phyloP scores from a whole-genome alignment of 306 rosid genomes.

The Sophora flavescens region DNA sequence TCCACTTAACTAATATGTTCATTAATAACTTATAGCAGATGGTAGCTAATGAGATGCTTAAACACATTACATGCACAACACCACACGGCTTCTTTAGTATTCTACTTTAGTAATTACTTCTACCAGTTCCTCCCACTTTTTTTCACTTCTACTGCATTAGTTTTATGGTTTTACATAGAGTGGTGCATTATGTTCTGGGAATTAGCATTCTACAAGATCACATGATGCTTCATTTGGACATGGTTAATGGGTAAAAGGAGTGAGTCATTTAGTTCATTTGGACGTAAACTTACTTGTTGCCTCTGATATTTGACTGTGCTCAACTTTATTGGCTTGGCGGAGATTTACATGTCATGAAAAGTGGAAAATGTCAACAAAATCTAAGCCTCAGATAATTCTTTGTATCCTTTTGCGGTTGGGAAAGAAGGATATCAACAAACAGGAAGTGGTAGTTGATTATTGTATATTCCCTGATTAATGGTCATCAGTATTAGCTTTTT shows the following conservation, averaged over 20 bases:
- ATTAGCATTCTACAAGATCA: slow-evolving; percentile 25
- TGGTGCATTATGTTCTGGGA: slow-evolving; percentile 21
- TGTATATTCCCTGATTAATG: not conserved
- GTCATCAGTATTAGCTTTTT: slow-evolving; percentile 9
- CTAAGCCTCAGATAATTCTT: not conserved
- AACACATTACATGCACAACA: not conserved
- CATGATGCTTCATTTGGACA: slow-evolving; percentile 22
- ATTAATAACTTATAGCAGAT: slow-evolving; percentile 14
- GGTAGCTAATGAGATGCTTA: slow-evolving; percentile 29
- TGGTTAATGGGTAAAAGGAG: not conserved
- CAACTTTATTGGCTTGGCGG: not conserved
- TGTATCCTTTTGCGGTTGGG: not conserved
- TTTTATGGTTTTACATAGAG: not conserved
- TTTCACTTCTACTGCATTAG: not conserved
- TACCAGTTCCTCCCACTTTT: not conserved
- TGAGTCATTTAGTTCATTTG: not conserved
- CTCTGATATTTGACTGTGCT: not conserved
- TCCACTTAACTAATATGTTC: slow-evolving; percentile 2
- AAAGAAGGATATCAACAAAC: slow-evolving; percentile 26
- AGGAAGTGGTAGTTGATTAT: slow-evolving; percentile 5
- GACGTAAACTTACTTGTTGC: slow-evolving; percentile 1
- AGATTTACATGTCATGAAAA: not conserved
- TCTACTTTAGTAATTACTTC: slow-evolving; percentile 10
- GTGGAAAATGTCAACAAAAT: not conserved
- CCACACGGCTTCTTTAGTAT: not conserved